Base-by-base conservation (phyloP, 2,329 filamentous ascomycete genomes). In the Fusarium gaditjirri region DNA sequence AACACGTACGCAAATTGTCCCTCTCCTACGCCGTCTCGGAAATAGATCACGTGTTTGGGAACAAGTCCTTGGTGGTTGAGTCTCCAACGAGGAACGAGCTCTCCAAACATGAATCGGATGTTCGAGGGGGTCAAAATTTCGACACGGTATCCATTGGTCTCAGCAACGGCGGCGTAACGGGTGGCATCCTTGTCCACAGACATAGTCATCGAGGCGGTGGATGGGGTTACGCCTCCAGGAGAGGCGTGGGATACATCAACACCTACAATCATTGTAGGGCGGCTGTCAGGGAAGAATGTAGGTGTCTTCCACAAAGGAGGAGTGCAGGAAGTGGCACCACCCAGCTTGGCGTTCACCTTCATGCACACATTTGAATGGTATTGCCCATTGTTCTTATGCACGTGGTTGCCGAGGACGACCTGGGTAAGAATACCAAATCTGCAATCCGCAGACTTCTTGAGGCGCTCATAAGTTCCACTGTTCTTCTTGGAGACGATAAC, bases 291-390 rank as follows among this genome's bases (percentile, higher is more conserved):
- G 55, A 83, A 83, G 66, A 81, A 83, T 0, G 77, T 81, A 0
- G 68, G 53, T 1, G 75, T 68, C 52, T 78, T 80, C 80, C 81
- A 83, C 1, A 81, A 78, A 9, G 80, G 75, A 17, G 72, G 70
- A 3, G 81, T 82, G 47, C 80, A 85, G 57, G 84, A 91, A 2
- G 94, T 98, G 0, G 89, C 88, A 10, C 96, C 96, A 19, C 96
- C 96, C 5, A 99, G 88, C 84, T 99, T 99, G 7, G 94, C 93
- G 76, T 99, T 98, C 73, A 99, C 90, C 84, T 99, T 99, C 94
- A 99, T 96, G 71, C 91, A 89, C 1, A 99, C 94, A 70, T 99
- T 99, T 2, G 93, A 96, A 77, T 93, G 92, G 81, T 98, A 98
- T 77, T 99, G 96, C 0, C 87, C 87, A 27, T 92, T 89, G 21